phyloP scores from a whole-genome alignment of 805 yeast genomes.

The Blastobotrys terrestris region DNA sequence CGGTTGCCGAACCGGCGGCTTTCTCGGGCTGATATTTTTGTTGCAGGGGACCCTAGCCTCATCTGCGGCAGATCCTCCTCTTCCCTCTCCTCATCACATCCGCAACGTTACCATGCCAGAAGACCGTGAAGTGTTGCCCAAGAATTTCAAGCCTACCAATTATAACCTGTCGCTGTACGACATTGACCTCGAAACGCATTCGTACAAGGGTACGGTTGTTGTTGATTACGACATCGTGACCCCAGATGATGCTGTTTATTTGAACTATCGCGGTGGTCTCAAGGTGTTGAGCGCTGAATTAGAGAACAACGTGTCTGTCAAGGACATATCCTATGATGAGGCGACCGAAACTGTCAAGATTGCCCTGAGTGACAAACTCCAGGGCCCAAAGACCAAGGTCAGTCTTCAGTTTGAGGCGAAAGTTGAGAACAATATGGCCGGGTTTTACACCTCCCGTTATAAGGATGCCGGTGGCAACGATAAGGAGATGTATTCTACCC shows the following conservation, averaged over 20 bases:
- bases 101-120: slow-evolving; percentile 12
- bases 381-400: slow-evolving; percentile 30
- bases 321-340: slow-evolving; percentile 33
- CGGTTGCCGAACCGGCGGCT: background rate
- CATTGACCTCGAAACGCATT: slow-evolving; percentile 45
- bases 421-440: slow-evolving; percentile 75
- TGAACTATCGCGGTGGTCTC: slow-evolving; percentile 44
- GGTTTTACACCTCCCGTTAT: slow-evolving; percentile 70
- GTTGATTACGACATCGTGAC: slow-evolving; percentile 41
- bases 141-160: slow-evolving; percentile 62
- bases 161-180: slow-evolving; percentile 58
- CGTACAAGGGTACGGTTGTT: slow-evolving; percentile 29
- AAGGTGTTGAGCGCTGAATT: slow-evolving; percentile 40
- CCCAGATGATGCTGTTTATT: slow-evolving; percentile 47
- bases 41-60: background rate
- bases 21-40: too few species aligned
- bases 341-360: slow-evolving; percentile 57
- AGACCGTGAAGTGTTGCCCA: slow-evolving; percentile 47
- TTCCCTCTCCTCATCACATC: background rate
- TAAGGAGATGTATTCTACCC: slow-evolving; percentile 74
- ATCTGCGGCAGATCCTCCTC: background rate
- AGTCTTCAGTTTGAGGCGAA: slow-evolving; percentile 52
- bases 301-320: slow-evolving; percentile 23
- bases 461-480: slow-evolving; percentile 46
- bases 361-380: slow-evolving; percentile 37